These are phyloP conservation scores for Linnemannia hyalina DNA, from an alignment of 192 early-diverging fungal species.

Conservation along the genomic window DNA sequence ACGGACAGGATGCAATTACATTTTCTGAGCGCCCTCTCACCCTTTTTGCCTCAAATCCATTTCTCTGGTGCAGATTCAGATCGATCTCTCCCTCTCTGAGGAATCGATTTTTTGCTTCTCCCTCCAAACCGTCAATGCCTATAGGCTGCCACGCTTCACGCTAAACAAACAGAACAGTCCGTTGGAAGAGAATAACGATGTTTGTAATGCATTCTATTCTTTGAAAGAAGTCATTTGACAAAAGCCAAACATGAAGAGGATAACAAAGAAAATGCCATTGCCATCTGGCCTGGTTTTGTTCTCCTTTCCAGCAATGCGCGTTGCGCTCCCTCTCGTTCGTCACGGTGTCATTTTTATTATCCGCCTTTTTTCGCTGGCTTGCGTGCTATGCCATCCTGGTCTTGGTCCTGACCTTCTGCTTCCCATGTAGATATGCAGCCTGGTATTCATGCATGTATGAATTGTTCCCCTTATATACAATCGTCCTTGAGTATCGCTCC, in stretches of 20 bases:
- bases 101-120: neutral
- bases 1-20: neutral
- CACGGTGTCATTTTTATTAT: neutral
- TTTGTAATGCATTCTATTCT: neutral
- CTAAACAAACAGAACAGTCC: neutral
- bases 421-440: neutral
- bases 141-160: too few relatives aligned
- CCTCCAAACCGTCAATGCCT: neutral
- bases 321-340: neutral
- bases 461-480: neutral
- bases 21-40: neutral
- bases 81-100: neutral
- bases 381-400: neutral
- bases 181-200: neutral
- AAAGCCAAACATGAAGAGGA: neutral
- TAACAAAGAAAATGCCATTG: neutral
- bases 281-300: neutral
- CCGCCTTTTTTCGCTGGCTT: neutral
- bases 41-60: neutral
- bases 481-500: neutral
- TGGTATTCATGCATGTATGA: neutral
- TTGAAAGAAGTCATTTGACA: too few relatives aligned
- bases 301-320: neutral
- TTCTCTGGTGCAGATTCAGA: neutral
- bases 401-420: neutral